A percentile compares a stretch with the other conserved stretches of the same genome.
Conservation (phyloP, 2,329 filamentous ascomycete species). For the Xylaria sp. region DNA sequence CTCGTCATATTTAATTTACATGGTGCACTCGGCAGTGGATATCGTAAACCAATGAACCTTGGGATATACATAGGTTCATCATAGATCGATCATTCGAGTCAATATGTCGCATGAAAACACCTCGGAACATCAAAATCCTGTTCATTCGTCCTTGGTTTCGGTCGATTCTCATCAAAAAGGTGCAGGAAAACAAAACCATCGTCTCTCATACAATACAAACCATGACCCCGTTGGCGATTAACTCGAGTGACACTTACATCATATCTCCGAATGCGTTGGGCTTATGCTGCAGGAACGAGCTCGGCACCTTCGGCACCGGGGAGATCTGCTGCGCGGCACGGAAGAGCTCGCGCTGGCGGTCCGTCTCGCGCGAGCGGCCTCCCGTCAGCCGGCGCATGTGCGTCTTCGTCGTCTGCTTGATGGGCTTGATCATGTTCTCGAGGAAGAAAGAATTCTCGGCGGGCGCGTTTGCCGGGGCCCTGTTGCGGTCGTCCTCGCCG, state of each 20-base stretch:
- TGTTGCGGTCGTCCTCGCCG: constrained; percentile 66
- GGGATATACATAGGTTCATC: constrained; percentile 17
- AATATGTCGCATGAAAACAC: constrained; percentile 10
- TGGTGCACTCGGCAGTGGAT: constrained; percentile 21
- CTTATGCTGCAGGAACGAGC: constrained; percentile 47
- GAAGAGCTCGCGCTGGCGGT: constrained; percentile 52
- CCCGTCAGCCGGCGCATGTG: constrained; percentile 72
- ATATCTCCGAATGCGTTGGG: constrained; percentile 44
- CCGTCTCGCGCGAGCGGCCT: constrained; percentile 56
- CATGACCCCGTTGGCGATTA: neutral
- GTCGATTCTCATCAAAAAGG: neutral
- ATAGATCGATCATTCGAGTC: constrained; percentile 9
- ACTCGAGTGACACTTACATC: constrained; percentile 20
- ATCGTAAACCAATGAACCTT: constrained; percentile 20
- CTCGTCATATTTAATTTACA: constrained; percentile 26
- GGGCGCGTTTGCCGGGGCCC: constrained; percentile 9
- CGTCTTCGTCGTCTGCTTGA: constrained; percentile 65
- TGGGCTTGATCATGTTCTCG: constrained; percentile 70
- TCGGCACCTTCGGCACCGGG: constrained; percentile 56
- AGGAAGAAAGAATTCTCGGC: constrained; percentile 63
- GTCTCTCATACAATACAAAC: constrained; percentile 25
- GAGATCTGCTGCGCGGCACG: constrained; percentile 50
- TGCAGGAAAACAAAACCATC: constrained; percentile 16
- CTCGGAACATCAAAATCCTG: neutral
- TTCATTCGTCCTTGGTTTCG: neutral